Base-by-base conservation (phyloP, 1,284 basidiomycete genomes). In the Trichosporon sp. region DNA sequence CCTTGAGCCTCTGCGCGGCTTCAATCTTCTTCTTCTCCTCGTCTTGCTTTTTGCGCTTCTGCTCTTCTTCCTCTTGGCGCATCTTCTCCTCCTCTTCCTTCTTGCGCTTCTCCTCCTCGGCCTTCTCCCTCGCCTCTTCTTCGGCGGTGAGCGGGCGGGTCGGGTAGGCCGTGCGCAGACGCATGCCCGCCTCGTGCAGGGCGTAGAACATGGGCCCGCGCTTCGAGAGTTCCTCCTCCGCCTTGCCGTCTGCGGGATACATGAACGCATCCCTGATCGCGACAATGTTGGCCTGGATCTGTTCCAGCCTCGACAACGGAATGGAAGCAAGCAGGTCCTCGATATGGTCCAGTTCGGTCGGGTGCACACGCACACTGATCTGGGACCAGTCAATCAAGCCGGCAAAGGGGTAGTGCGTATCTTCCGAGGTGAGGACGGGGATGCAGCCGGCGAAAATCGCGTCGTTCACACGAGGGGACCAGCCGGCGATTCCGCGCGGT, bases 401-500 rank as follows among this genome's bases (percentile, higher is more conserved):
- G 51, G 83, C 80, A 71, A 84, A 86, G n/a, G 85, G 85, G 75
- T 83, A 84, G 70, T 84, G 80, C 12, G 82, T 79, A 10, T 81
- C 82, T 73, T 86, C 85, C 70, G 82, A 80, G 61, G 84, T 82
- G 65, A 86, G 80, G 64, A 85, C 84, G 11, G 85, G 85, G 59
- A 86, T 86, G 76, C 85, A 86, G 54, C 85, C 85, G 8, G 85
- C 84, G 71, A 80, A 86, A 66, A 86, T 84, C n/a, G 84, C 85
- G 72, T 86, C 85, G 75, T 80, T 83, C 3, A 82, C 79, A n/a
- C 84, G 80, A 7, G 84, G 83, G 3, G 85, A 84, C 85, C 85
- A 84, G 68, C 83, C 81, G 16, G 83, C 81, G 7, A 83, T 79
- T 68, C 85, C 85, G 16, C 82, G 76, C 12, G 85, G 85, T 56